Evolutionary conservation across 2,329 filamentous ascomycete species (phyloP).

Genomic region (Mycogone perniciosa): DNA sequence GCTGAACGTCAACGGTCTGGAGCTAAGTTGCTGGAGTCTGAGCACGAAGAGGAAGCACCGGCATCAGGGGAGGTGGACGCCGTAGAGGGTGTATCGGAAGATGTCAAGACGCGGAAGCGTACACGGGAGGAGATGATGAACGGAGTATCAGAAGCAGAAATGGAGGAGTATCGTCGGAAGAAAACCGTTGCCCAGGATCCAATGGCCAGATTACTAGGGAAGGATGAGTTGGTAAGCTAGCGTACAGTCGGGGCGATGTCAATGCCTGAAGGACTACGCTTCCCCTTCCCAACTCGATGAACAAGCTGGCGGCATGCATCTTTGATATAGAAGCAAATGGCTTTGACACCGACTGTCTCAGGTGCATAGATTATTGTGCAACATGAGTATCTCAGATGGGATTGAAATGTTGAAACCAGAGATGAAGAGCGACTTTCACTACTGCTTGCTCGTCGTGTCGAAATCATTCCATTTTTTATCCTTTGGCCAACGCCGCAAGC

Average conservation of each 20-base stretch:
- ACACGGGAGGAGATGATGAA: conserved; percentile 72
- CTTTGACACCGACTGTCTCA: no score
- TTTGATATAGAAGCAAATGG: no score
- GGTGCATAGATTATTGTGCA: no score
- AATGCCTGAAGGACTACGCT: no score
- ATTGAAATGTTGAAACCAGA: background rate
- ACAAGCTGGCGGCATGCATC: no score
- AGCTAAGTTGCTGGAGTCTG: conserved; percentile 32
- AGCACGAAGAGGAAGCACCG: conserved; percentile 22
- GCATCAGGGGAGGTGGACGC: conserved; percentile 19
- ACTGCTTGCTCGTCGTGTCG: conserved; percentile 14
- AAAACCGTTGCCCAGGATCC: conserved; percentile 70
- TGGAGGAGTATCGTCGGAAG: conserved; percentile 79
- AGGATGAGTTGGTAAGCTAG: conserved; percentile 55
- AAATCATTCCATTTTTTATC: conserved; percentile 41
- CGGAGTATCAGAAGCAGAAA: conserved; percentile 72
- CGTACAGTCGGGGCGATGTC: no score
- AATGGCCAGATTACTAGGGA: conserved; percentile 75
- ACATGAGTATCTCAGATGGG: no score
- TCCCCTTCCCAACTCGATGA: no score
- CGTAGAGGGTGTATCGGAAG: conserved; percentile 27
- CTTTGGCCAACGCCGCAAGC: conserved; percentile 47
- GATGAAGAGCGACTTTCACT: no score
- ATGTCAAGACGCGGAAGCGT: conserved; percentile 54
- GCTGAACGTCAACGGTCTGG: conserved; percentile 57